Conservation (phyloP, 441 rosid species). For the Macaranga tanarius region DNA sequence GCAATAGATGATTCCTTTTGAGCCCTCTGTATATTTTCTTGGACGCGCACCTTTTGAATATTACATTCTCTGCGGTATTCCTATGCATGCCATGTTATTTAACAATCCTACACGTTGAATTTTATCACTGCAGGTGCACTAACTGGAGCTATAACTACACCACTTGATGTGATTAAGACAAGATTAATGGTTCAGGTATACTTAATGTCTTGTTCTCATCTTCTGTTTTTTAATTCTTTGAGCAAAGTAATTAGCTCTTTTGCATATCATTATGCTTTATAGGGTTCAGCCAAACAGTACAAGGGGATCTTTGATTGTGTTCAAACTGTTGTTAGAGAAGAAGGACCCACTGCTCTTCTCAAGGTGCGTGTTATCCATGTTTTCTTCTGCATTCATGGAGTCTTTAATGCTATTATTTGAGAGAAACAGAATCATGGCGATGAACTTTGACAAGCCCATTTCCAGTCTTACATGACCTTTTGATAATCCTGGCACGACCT, state of each 20-base stretch:
- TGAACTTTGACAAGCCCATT: neutral
- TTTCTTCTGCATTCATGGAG: neutral
- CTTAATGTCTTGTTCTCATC: constrained; percentile 4
- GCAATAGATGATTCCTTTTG: neutral
- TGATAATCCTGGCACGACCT: neutral
- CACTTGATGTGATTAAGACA: constrained; percentile 96
- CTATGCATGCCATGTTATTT: neutral
- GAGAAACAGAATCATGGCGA: neutral
- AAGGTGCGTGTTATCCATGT: constrained; percentile 46
- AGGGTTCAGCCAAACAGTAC: constrained; percentile 87
- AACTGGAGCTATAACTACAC: constrained; percentile 96
- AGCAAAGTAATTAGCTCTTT: neutral
- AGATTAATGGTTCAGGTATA: constrained; percentile 92
- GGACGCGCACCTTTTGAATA: neutral
- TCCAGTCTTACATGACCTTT: neutral
- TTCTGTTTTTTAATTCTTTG: constrained; percentile 6
- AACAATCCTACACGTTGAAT: neutral
- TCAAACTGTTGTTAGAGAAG: constrained; percentile 73
- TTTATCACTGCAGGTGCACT: constrained; percentile 55
- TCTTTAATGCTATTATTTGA: neutral
- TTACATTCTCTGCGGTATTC: neutral
- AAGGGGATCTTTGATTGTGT: constrained; percentile 83
- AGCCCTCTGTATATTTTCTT: neutral
- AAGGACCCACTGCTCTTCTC: constrained; percentile 80
- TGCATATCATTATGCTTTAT: constrained; percentile 8